Percentiles rank a stretch among this genome's conserved stretches.
These are phyloP conservation scores for Backusella tuberculispora DNA, from an alignment of 192 early-diverging fungal species.

Conservation along the genomic window DNA sequence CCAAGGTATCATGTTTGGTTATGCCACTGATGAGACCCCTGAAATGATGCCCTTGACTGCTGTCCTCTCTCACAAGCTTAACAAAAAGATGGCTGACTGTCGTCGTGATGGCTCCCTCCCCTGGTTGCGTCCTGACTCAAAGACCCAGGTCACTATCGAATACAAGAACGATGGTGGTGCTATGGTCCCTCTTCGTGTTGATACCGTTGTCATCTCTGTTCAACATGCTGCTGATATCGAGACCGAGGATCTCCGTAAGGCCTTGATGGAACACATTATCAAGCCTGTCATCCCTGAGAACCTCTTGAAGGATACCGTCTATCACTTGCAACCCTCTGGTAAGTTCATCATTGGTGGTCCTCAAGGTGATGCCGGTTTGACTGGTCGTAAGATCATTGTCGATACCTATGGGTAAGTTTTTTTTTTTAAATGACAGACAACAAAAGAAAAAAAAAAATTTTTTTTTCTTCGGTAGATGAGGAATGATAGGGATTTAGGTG, in stretches of 20 bases:
- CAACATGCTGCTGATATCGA: conserved; percentile 93
- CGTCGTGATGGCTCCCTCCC: conserved; percentile 87
- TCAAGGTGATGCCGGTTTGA: conserved; percentile 99
- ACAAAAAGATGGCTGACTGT: conserved; percentile 93
- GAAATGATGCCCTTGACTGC: conserved; percentile 99
- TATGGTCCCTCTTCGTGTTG: conserved; percentile 92
- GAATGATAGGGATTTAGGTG: background rate
- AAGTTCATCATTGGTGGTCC: conserved; percentile 99
- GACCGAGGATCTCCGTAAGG: conserved; percentile 82
- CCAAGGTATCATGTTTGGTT: conserved; percentile 94
- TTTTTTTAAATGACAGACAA: too few relatives aligned
- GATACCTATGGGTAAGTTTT: conserved; percentile 40
- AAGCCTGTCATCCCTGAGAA: conserved; percentile 92
- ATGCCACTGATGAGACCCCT: conserved; percentile 99
- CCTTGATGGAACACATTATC: conserved; percentile 92
- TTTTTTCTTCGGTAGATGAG: background rate
- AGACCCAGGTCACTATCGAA: conserved; percentile 99
- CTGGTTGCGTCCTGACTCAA: conserved; percentile 98
- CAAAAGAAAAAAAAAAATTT: too few relatives aligned
- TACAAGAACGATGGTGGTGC: conserved; percentile 96
- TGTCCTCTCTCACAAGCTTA: conserved; percentile 96
- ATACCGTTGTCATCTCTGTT: conserved; percentile 97
- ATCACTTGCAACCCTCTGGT: conserved; percentile 99
- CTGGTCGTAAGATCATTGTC: conserved; percentile 65
- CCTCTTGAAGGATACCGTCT: conserved; percentile 89